Evolutionary conservation across 768 basidiomycete genomes (phyloP).

Genomic region (Termitomyces sp.): DNA sequence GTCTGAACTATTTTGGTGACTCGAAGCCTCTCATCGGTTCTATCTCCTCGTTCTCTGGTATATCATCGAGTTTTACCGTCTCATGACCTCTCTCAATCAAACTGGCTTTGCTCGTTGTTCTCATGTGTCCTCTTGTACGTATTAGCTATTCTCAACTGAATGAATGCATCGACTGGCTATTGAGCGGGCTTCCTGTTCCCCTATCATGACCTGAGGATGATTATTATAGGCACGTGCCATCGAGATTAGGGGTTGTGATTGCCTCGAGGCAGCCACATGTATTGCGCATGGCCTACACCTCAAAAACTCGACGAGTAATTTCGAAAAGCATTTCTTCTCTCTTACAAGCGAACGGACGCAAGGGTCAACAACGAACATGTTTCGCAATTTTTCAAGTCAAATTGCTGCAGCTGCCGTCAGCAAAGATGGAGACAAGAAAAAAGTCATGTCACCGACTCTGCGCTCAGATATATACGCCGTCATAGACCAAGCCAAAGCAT

Average conservation of each 20-base stretch:
- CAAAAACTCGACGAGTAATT: conserved; percentile 14
- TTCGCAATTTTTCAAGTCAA: conserved; percentile 44
- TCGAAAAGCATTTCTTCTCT: neutral
- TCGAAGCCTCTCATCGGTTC: conserved; percentile 67
- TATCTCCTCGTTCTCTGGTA: conserved; percentile 61
- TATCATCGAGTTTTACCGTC: conserved; percentile 62
- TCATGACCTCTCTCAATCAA: conserved; percentile 28
- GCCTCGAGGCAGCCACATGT: conserved; percentile 42
- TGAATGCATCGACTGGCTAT: neutral
- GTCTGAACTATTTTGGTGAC: conserved; percentile 71
- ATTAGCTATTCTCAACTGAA: conserved; percentile 1
- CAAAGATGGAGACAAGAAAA: conserved; percentile 39
- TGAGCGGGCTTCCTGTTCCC: neutral
- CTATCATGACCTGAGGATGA: neutral
- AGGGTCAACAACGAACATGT: conserved; percentile 33
- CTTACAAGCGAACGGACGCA: conserved; percentile 4
- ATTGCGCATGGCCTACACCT: conserved; percentile 15
- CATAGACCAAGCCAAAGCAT: conserved; percentile 45
- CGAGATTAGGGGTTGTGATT: conserved; percentile 5
- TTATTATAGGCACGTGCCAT: conserved; percentile 1
- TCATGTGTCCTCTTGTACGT: conserved; percentile 3
- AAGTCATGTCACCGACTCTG: conserved; percentile 46
- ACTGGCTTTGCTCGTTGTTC: neutral
- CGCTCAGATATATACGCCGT: conserved; percentile 51
- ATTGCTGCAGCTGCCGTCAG: conserved; percentile 32